Conservation (phyloP, 208 protist genomes). For the Polymyxa betae region DNA sequence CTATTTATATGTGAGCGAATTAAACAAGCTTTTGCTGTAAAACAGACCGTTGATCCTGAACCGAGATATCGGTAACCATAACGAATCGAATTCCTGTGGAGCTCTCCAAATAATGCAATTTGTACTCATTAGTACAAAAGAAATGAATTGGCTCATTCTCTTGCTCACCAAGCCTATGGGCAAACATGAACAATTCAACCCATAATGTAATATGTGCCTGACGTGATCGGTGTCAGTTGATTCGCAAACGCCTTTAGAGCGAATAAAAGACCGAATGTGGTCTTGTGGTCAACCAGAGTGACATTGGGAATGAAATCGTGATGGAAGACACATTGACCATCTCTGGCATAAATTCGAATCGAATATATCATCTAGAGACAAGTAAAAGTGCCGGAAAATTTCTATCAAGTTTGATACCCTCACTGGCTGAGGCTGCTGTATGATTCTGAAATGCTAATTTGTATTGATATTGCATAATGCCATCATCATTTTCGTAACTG, state of each 20-base stretch:
- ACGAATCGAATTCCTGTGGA: slow-evolving; percentile 7
- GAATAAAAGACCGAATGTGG: slow-evolving; percentile 15
- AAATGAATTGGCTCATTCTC: slow-evolving; percentile 34
- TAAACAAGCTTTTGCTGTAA: not conserved
- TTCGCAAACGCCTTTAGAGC: slow-evolving; percentile 42
- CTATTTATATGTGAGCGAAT: not conserved
- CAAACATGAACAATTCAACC: not conserved
- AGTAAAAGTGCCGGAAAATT: no score
- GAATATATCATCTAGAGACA: slow-evolving; percentile 32
- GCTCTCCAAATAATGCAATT: slow-evolving; percentile 44
- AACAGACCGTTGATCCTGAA: not conserved
- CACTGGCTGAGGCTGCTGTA: no score
- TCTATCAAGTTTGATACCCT: no score
- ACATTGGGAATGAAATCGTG: not conserved
- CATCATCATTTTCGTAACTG: no score
- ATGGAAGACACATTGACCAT: slow-evolving; percentile 23
- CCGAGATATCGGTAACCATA: slow-evolving; percentile 7
- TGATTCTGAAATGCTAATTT: no score
- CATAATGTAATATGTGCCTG: not conserved
- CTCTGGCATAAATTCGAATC: not conserved
- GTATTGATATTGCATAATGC: no score
- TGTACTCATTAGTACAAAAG: slow-evolving; percentile 9
- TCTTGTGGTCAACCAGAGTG: not conserved
- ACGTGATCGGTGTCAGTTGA: slow-evolving; percentile 31
- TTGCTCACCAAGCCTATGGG: not conserved